Evolutionary conservation across 2,329 filamentous ascomycete species (phyloP), one percentile per base, ranked within the genome.

Genomic region (Penicillium sp.): DNA sequence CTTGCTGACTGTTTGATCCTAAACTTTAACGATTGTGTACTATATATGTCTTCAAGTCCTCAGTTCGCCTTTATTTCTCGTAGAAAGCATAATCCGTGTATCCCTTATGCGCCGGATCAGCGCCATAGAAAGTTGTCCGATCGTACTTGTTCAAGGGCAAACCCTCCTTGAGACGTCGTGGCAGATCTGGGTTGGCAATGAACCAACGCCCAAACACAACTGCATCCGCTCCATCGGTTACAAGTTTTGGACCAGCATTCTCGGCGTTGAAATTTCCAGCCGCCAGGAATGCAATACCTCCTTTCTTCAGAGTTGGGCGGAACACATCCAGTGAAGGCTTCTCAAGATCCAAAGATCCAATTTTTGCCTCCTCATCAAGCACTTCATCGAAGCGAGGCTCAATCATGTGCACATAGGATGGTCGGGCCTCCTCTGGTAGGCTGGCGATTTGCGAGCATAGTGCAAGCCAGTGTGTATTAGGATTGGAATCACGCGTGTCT

Each of bases 311-410:
- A 9, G 74, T 73, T 0, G 70, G 55, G 0, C 77, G 68, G 69
- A 81, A 81, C 18, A 71, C 69, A 2, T 69, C 71, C 33, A 81
- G 53, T 0, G 72, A 77, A 14, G 47, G 67, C 60, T 56, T 69
- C 14, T 42, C 63, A 8, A 50, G 36, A 2, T 49, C 39, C 21
- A 80, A 69, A 0, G 77, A 70, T 2, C 67, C 67, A 31, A 81
- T 60, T 63, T 80, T 80, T 28, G 74, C 68, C 36, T 71, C 63
- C 67, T 79, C 77, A 43, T 78, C 71, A 8, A 80, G 65, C 1
- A 77, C 72, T 55, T 80, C 77, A 28, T 80, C 77, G 34, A 79
- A 79, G 4, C 77, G 74, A 13, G 78, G 77, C 66, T 80, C 78
- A 8, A 80, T 62, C 76, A 79, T 79, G 54, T 79, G 77, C 11